Base-by-base conservation (phyloP, 78 protist genomes). In the Dictyostelium capitatum region DNA sequence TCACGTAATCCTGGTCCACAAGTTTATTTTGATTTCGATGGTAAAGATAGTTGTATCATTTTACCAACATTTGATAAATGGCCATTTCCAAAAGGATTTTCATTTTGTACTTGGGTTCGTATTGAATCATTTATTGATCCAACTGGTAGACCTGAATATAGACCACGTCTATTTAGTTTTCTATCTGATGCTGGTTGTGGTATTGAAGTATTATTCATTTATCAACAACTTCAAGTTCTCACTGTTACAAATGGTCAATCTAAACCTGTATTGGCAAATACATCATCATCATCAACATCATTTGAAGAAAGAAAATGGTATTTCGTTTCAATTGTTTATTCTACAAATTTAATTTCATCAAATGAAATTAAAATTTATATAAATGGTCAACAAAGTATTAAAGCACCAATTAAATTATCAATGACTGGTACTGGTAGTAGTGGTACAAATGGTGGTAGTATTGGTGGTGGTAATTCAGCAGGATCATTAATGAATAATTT, bases 11-110 rank as follows among this genome's bases (percentile, higher is more conserved):
- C 93, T 19, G 93, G 93, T 37, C 93, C 93, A 10, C 84, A 74
- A 53, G 93, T 87, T 15, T 87, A 87, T 56, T 87, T 87, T 69
- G 93, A 87, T 77, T 87, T 87, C 59, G 93, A 87, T 77, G 93
- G 93, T 7, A 56, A 77, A 20, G 84, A 65, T 50, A 48, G 70
- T 3, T 46, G 69, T 37, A 87, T 87, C 37, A 25, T 47, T 5
- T 65, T 87, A 56, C 93, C 93, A 2, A 74, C 93, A 3, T 77
- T 87, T 20, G 93, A 87, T 25, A 56, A 77, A 43, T 87, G 93
- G 93, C 93, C 93, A 43, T 87, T 87, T 37, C 79, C 75, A 20
- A 87, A 87, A 67, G 93, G 93, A 6, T 87, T 87, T 46, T 51
- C 93, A 11, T 87, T 74, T 15, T 78, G 85, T 62, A 70, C 93